phyloP scores from a whole-genome alignment of 768 basidiomycete species.

The Psilocybe sp. region DNA sequence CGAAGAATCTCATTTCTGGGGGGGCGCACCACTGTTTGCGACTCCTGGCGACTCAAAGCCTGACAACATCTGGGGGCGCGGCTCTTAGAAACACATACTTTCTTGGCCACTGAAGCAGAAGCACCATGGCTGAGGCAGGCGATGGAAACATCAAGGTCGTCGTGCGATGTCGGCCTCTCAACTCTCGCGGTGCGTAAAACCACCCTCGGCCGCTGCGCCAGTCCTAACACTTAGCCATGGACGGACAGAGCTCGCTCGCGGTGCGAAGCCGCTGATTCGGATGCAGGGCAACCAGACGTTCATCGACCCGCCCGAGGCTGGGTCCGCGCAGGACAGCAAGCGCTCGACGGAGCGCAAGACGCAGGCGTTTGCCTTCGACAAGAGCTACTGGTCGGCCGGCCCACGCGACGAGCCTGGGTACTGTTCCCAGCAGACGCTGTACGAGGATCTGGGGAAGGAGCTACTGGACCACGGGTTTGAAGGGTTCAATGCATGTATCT shows the following conservation, averaged over 20 bases:
- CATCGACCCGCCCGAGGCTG: slow-evolving; percentile 83
- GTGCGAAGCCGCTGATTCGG: slow-evolving; percentile 90
- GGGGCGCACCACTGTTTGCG: too few relatives aligned
- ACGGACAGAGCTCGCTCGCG: slow-evolving; percentile 78
- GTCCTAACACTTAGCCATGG: not conserved
- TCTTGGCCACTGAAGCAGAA: slow-evolving; percentile 1
- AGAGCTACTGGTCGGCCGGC: slow-evolving; percentile 96
- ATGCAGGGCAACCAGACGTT: slow-evolving; percentile 95
- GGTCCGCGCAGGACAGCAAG: slow-evolving; percentile 65
- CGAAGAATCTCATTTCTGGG: too few relatives aligned
- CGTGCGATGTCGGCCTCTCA: slow-evolving; percentile 95
- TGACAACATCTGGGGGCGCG: not conserved
- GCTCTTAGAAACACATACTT: slow-evolving; percentile 9
- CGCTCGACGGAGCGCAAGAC: slow-evolving; percentile 89
- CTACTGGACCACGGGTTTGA: slow-evolving; percentile 92
- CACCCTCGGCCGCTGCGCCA: not conserved
- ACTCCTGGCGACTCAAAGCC: too few relatives aligned
- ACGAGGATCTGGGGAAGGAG: slow-evolving; percentile 92
- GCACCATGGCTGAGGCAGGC: slow-evolving; percentile 68
- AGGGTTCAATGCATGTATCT: slow-evolving; percentile 97
- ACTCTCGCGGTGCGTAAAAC: slow-evolving; percentile 73
- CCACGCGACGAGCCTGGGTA: slow-evolving; percentile 86
- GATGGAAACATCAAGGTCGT: slow-evolving; percentile 93
- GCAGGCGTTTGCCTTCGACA: slow-evolving; percentile 93
- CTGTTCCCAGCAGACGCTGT: slow-evolving; percentile 92